Percentiles rank a stretch among this genome's conserved stretches.
Conservation (phyloP, 768 basidiomycete species). For the Suillus plorans region DNA sequence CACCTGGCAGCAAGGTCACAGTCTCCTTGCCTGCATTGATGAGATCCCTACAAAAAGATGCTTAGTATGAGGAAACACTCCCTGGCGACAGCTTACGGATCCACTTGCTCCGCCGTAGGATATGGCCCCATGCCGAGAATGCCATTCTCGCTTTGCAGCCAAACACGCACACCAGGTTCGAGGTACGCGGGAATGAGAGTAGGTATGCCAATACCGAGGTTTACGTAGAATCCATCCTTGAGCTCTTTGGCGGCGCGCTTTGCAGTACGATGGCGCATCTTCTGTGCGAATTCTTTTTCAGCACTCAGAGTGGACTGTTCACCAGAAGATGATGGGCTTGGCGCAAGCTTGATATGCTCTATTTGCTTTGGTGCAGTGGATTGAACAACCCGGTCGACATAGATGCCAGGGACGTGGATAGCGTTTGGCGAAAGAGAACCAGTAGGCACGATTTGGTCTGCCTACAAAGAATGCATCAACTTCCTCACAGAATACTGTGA, state of each 20-base stretch:
- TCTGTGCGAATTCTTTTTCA: conserved; percentile 53
- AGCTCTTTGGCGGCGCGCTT: conserved; percentile 88
- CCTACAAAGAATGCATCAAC: conserved; percentile 42
- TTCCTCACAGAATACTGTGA: conserved; percentile 10
- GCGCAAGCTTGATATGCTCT: conserved; percentile 71
- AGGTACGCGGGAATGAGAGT: conserved; percentile 84
- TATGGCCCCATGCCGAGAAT: conserved; percentile 91
- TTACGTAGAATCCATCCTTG: conserved; percentile 85
- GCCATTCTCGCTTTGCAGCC: conserved; percentile 91
- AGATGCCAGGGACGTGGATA: conserved; percentile 83
- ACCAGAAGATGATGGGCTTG: conserved; percentile 34
- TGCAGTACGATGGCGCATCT: conserved; percentile 73
- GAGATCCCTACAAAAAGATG: conserved; percentile 57
- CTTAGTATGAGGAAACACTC: conserved; percentile 9
- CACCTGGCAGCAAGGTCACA: conserved; percentile 88
- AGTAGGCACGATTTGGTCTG: conserved; percentile 84
- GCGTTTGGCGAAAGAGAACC: conserved; percentile 80
- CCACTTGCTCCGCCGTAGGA: conserved; percentile 75
- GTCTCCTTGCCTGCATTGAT: conserved; percentile 97
- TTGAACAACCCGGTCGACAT: conserved; percentile 85
- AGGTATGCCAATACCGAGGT: conserved; percentile 90
- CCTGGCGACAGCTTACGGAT: conserved; percentile 56
- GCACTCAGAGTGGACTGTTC: conserved; percentile 34
- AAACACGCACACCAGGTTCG: conserved; percentile 73
- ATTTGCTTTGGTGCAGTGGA: conserved; percentile 77